Evolutionary conservation across 805 yeast species (phyloP).

Genomic region (Pichia californica): DNA sequence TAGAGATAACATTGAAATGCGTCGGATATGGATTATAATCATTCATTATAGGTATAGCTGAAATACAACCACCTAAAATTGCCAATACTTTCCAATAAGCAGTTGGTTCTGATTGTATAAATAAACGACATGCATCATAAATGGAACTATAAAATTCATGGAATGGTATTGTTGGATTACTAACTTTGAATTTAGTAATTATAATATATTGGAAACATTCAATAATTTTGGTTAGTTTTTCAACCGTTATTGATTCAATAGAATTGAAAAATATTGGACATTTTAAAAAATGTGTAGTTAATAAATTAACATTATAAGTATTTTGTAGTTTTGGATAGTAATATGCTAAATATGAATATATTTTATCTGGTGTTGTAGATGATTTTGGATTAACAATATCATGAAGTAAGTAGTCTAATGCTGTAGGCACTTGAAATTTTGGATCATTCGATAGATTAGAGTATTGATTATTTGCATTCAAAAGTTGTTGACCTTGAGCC

Average conservation of each 20-base stretch:
- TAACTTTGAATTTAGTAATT: conserved; percentile 39
- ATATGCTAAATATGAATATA: conserved; percentile 43
- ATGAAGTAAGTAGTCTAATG: conserved; percentile 41
- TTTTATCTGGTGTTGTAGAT: conserved; percentile 21
- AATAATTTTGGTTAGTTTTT: conserved; percentile 33
- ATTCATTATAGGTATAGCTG: conserved; percentile 28
- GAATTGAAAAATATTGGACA: conserved; percentile 33
- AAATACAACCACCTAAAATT: conserved; percentile 38
- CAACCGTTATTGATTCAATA: conserved; percentile 21
- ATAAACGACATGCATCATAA: conserved; percentile 5
- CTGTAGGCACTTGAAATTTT: conserved; percentile 26
- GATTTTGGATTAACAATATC: conserved; percentile 37
- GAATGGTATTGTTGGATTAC: conserved; percentile 43
- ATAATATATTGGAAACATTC: conserved; percentile 43
- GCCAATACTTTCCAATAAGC: conserved; percentile 42
- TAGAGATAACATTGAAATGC: conserved; percentile 19
- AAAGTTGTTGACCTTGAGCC: conserved; percentile 20
- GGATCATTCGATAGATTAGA: background rate
- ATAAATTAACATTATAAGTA: conserved; percentile 38
- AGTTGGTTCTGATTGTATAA: conserved; percentile 11
- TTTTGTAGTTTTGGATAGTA: conserved; percentile 45
- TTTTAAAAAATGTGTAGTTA: conserved; percentile 39
- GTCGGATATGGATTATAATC: conserved; percentile 23
- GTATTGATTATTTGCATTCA: background rate
- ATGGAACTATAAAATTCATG: conserved; percentile 33